Conservation (phyloP, 495 filamentous ascomycete genomes). For the Pseudevernia furfuracea region DNA sequence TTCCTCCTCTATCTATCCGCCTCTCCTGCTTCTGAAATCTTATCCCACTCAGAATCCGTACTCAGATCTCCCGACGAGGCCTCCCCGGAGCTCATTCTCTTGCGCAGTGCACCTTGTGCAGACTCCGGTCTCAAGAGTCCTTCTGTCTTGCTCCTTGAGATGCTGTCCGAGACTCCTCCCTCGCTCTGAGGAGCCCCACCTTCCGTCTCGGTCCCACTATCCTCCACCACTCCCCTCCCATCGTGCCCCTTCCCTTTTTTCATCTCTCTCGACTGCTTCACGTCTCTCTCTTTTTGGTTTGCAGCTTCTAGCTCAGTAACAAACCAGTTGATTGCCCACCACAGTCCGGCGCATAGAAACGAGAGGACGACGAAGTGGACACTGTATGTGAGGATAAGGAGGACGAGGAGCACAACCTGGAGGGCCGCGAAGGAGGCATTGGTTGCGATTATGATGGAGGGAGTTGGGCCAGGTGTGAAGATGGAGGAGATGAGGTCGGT, state of each 20-base stretch:
- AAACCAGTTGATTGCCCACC: conserved; percentile 97
- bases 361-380: conserved; percentile 82
- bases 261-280: conserved; percentile 43
- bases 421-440: conserved; percentile 82
- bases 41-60: conserved; percentile 50
- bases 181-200: conserved; percentile 24
- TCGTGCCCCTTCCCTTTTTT: conserved; percentile 29
- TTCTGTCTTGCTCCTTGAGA: conserved; percentile 6
- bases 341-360: conserved; percentile 67
- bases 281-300: conserved; percentile 55
- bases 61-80: conserved; percentile 43
- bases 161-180: conserved; percentile 12
- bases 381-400: conserved; percentile 76
- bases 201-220: conserved; percentile 48
- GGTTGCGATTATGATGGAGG: conserved; percentile 79
- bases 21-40: conserved; percentile 24
- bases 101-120: conserved; percentile 31
- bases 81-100: conserved; percentile 39
- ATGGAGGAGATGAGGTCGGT: conserved; percentile 80
- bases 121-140: conserved; percentile 25
- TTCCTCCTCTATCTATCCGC: conserved; percentile 10
- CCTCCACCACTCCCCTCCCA: conserved; percentile 30
- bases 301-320: conserved; percentile 65
- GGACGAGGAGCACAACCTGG: conserved; percentile 64
- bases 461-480: conserved; percentile 85